Conservation (phyloP, 768 basidiomycete species). For the Mycena kentingensis region DNA sequence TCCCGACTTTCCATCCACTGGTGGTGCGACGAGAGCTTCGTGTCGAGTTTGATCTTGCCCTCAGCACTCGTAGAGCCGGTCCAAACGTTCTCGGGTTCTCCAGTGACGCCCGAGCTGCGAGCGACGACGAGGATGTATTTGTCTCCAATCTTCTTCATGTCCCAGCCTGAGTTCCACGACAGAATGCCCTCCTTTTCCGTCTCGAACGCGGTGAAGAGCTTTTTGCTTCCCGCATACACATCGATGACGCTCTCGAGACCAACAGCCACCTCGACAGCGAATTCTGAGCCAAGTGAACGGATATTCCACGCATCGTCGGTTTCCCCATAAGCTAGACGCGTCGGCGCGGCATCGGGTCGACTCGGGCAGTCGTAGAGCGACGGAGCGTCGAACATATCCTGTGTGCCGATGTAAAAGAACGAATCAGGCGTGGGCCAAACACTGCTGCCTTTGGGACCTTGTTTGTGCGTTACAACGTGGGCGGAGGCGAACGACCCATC, state of each 20-base stretch:
- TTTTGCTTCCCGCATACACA: not conserved
- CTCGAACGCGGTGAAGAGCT: slow-evolving; percentile 8
- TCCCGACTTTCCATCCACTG: slow-evolving; percentile 14
- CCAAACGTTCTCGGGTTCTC: slow-evolving; percentile 18
- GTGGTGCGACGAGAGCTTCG: slow-evolving; percentile 20
- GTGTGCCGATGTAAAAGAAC: slow-evolving; percentile 6
- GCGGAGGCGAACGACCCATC: not conserved
- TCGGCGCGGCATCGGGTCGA: not conserved
- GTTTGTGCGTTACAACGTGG: slow-evolving; percentile 12
- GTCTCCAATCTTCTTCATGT: slow-evolving; percentile 7
- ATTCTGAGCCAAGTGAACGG: not conserved
- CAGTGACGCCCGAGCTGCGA: slow-evolving; percentile 19
- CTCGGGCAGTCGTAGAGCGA: slow-evolving; percentile 7
- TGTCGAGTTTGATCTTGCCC: slow-evolving; percentile 8
- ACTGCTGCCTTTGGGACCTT: not conserved
- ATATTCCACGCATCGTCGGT: slow-evolving; percentile 10
- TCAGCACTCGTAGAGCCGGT: not conserved
- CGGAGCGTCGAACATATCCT: not conserved
- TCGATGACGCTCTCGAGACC: slow-evolving; percentile 18
- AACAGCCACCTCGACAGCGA: slow-evolving; percentile 16
- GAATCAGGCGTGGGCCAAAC: slow-evolving; percentile 8
- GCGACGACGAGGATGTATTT: slow-evolving; percentile 14
- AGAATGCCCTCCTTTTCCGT: slow-evolving; percentile 15
- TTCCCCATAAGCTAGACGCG: slow-evolving; percentile 9
- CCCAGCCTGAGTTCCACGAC: no score